A percentile compares a stretch with the other conserved stretches of the same genome.
Conservation (phyloP, 208 protist genomes). For the Leishmania aethiopica region DNA sequence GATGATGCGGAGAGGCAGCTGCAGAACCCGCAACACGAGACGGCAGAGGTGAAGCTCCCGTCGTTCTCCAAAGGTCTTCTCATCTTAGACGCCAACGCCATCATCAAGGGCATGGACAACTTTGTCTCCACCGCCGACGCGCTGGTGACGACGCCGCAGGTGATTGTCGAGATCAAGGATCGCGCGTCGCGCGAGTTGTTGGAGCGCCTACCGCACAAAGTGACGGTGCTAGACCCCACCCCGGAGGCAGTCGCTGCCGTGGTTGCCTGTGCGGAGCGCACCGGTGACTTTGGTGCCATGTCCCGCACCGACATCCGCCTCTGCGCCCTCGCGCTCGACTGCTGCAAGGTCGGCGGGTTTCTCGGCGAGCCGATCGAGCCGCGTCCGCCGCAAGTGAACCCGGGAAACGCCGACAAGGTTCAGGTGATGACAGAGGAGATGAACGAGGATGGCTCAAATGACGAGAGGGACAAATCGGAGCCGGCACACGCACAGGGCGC, state of each 20-base stretch:
- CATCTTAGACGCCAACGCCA: constrained; percentile 86
- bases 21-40: constrained; percentile 36
- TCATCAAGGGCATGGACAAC: constrained; percentile 88
- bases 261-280: constrained; percentile 76
- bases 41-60: constrained; percentile 47
- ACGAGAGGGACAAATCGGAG: constrained; percentile 37
- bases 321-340: constrained; percentile 84
- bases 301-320: constrained; percentile 91
- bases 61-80: constrained; percentile 71
- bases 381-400: constrained; percentile 58
- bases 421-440: constrained; percentile 42
- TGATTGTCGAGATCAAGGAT: constrained; percentile 86
- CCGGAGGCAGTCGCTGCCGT: constrained; percentile 60
- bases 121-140: constrained; percentile 67
- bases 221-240: constrained; percentile 78
- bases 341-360: constrained; percentile 50
- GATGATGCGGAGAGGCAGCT: constrained; percentile 31
- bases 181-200: constrained; percentile 67
- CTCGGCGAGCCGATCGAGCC: constrained; percentile 63
- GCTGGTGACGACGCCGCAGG: constrained; percentile 85
- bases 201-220: constrained; percentile 57
- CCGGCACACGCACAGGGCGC: not conserved
- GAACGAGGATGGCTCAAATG: constrained; percentile 21
- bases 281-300: constrained; percentile 90
- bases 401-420: constrained; percentile 40